Evolutionary conservation across 768 basidiomycete species (phyloP).

Genomic region (Trametes maxima): DNA sequence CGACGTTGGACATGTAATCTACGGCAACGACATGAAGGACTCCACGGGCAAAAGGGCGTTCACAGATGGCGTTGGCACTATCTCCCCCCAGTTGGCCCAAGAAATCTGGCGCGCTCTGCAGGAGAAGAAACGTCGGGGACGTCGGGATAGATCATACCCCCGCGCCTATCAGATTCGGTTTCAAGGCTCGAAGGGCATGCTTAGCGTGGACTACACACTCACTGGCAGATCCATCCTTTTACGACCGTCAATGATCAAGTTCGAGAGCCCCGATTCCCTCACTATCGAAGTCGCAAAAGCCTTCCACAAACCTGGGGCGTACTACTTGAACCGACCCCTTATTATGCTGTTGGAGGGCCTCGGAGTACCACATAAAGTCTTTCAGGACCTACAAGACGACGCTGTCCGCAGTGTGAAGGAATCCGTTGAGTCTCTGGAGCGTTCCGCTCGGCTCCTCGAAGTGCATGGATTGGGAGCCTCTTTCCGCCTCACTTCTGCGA

Average conservation of each 20-base stretch:
- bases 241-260: constrained; percentile 70
- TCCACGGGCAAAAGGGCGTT: constrained; percentile 46
- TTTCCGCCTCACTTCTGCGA: constrained; percentile 55
- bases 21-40: constrained; percentile 49
- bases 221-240: constrained; percentile 52
- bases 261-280: constrained; percentile 48
- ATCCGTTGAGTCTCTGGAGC: constrained; percentile 45
- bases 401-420: constrained; percentile 52
- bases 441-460: constrained; percentile 54
- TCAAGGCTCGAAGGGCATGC: constrained; percentile 66
- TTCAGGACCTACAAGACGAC: constrained; percentile 52
- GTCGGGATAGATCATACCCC: constrained; percentile 40
- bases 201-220: constrained; percentile 58
- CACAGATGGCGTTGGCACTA: constrained; percentile 73
- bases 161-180: constrained; percentile 64
- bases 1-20: constrained; percentile 40
- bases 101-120: constrained; percentile 48
- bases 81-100: constrained; percentile 55
- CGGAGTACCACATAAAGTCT: constrained; percentile 56
- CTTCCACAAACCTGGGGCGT: constrained; percentile 61
- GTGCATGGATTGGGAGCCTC: constrained; percentile 58
- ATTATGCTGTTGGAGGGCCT: constrained; percentile 67
- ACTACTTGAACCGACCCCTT: constrained; percentile 62
- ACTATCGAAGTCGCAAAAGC: constrained; percentile 65
- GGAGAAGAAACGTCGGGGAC: constrained; percentile 41